phyloP scores from a whole-genome alignment of 2,329 filamentous ascomycete species.

The Curvularia lunata region DNA sequence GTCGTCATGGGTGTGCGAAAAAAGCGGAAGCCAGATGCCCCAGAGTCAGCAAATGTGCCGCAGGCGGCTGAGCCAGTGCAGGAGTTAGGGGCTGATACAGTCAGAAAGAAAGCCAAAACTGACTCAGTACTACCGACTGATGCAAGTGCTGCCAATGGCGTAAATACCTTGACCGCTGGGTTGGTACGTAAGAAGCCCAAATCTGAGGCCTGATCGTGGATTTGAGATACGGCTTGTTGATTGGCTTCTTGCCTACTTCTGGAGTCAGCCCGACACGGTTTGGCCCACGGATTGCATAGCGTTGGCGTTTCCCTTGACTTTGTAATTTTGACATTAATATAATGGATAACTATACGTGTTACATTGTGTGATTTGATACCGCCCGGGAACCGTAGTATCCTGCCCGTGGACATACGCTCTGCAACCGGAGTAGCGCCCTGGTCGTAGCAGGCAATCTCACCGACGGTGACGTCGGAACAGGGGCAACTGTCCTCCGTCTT shows the following conservation, averaged over 20 bases:
- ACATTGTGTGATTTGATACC: not conserved
- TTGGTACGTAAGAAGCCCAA: slow-evolving; percentile 48
- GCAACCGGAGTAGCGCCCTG: slow-evolving; percentile 2
- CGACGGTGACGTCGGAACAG: slow-evolving; percentile 11
- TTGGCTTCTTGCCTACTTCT: not conserved
- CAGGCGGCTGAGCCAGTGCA: slow-evolving; percentile 17
- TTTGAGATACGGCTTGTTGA: not conserved
- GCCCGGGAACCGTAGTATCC: not conserved
- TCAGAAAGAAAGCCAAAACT: slow-evolving; percentile 44
- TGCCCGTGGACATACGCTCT: not conserved
- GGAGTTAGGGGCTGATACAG: slow-evolving; percentile 29
- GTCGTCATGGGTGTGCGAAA: slow-evolving; percentile 42
- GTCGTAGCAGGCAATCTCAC: slow-evolving; percentile 6
- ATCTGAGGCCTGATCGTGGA: slow-evolving; percentile 12
- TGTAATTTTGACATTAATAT: not conserved
- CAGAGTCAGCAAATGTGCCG: slow-evolving; percentile 9
- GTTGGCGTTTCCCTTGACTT: slow-evolving; percentile 18
- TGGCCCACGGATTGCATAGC: slow-evolving; percentile 23
- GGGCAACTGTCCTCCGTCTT: not conserved
- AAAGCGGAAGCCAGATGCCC: slow-evolving; percentile 43
- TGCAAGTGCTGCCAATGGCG: slow-evolving; percentile 22
- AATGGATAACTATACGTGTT: slow-evolving; percentile 6
- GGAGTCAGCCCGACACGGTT: not conserved
- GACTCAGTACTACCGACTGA: slow-evolving; percentile 22
- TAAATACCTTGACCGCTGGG: slow-evolving; percentile 39